Conservation (phyloP, 2,329 filamentous ascomycete genomes). For the Alternaria dauci region DNA sequence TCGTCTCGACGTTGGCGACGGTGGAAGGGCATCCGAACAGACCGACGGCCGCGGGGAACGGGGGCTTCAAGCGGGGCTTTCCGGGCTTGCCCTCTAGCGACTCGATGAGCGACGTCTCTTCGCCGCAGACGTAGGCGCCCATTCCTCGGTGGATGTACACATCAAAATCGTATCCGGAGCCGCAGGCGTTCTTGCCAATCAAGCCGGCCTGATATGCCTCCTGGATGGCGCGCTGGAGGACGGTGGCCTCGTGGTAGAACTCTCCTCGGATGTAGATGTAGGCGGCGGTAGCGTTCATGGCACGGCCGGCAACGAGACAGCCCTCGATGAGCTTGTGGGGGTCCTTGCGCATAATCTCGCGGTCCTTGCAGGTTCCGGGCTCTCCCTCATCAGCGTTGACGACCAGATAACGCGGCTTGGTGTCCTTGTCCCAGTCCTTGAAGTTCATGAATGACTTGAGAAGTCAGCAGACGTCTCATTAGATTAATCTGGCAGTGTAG, state of each 20-base stretch:
- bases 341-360: constrained; percentile 99
- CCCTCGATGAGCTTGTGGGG: constrained; percentile 99
- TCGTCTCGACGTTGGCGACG: constrained; percentile 96
- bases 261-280: constrained; percentile 99
- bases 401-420: constrained; percentile 92
- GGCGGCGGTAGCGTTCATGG: constrained; percentile 98
- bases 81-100: constrained; percentile 98
- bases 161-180: constrained; percentile 96
- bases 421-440: constrained; percentile 99
- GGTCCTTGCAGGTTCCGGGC: constrained; percentile 98
- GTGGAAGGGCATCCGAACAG: constrained; percentile 98
- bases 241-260: constrained; percentile 93
- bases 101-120: constrained; percentile 98
- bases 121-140: constrained; percentile 97
- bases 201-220: constrained; percentile 94
- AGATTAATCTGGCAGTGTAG: constrained; percentile 5
- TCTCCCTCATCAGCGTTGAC: constrained; percentile 99
- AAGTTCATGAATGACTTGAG: constrained; percentile 98
- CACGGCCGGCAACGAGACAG: constrained; percentile 91
- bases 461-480: constrained; percentile 29
- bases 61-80: constrained; percentile 98
- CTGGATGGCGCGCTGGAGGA: constrained; percentile 94
- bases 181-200: constrained; percentile 98
- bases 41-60: constrained; percentile 96
- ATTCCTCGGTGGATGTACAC: constrained; percentile 96